Base-by-base conservation (phyloP, 176 grass and related monocot species). In the Thalia dealbata region DNA sequence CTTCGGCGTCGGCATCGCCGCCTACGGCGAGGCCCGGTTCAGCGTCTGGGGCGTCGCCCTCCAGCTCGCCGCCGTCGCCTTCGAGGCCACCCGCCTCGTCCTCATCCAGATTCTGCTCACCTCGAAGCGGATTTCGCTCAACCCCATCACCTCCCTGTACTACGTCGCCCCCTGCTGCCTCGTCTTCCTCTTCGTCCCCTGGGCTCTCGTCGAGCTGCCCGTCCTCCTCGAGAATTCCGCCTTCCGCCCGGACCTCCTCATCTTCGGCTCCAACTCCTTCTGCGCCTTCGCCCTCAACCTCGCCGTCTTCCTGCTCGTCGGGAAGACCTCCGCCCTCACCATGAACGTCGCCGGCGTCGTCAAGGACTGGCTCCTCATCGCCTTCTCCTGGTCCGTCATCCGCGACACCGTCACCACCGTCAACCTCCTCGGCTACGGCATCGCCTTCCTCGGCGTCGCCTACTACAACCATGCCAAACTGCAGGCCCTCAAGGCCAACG, bases 71-170 rank as follows among this genome's bases (percentile, higher is more conserved):
- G 92, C 89, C 21, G 89, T 96, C 55, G 89, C 82, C 18, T 91
- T 91, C 29, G 92, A 96, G 86, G 92, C 92, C 77, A 96, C 89
- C 0, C 15, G 92, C 0, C 89, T 96, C 60, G 92, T 96, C 18
- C 92, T 96, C 78, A 96, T 96, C 84, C 92, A 96, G 85, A 96
- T 96, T 86, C 86, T 96, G 0, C 88, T 96, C 75, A 96, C 92
- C 11, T 96, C 92, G 70, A 91, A 91, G 77, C 88, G 92, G 67
- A 89, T 96, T 79, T 91, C 88, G 64, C 89, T 96, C 42, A 96
- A 96, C 80, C 92, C 92, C 72, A 96, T 96, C 80, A 96, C 92
- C 16, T 91, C 92, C 62, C 86, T 96, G 6, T 91, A 96, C 81
- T 96, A 92, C 67, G 89, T 96, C 65, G 84, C 89, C 25, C 92